These are phyloP conservation scores for Cunninghamia lanceolata DNA, from an alignment of 75 land plant genomes.

Conservation along the genomic window DNA sequence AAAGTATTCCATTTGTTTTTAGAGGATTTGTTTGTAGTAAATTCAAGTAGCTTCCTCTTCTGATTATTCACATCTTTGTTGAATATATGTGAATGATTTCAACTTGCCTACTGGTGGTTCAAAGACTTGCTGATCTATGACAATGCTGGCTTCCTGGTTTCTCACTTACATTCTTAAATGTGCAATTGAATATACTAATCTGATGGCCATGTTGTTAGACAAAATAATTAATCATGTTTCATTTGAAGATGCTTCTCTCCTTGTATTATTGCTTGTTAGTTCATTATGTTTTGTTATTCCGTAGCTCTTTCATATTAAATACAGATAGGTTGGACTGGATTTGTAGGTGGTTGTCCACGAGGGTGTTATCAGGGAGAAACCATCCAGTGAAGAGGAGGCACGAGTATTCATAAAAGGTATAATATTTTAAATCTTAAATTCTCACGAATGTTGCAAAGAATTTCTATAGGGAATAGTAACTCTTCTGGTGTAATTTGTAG, in stretches of 20 bases:
- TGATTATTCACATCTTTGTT: background rate
- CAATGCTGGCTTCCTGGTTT: background rate
- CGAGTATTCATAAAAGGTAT: conserved; percentile 68
- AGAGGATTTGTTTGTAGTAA: background rate
- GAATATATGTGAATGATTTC: background rate
- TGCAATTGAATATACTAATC: background rate
- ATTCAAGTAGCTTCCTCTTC: background rate
- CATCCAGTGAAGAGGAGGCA: conserved; percentile 77
- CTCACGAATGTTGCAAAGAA: background rate
- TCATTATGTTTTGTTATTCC: conserved; percentile 8
- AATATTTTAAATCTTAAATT: background rate
- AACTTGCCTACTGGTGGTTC: background rate
- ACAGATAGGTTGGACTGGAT: conserved; percentile 15
- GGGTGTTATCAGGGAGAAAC: conserved; percentile 84
- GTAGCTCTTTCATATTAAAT: conserved; percentile 14
- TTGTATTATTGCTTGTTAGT: background rate
- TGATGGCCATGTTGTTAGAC: background rate
- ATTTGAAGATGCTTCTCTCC: conserved; percentile 2
- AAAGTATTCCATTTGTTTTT: background rate
- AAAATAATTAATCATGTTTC: background rate
- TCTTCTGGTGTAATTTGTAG: background rate
- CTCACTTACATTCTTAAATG: background rate
- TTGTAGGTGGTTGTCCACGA: conserved; percentile 89
- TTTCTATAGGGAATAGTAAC: background rate
- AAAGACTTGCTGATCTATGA: background rate